These are phyloP conservation scores for Eucalyptus leucophloia DNA, from an alignment of 345 rosid genomes.

Conservation along the genomic window DNA sequence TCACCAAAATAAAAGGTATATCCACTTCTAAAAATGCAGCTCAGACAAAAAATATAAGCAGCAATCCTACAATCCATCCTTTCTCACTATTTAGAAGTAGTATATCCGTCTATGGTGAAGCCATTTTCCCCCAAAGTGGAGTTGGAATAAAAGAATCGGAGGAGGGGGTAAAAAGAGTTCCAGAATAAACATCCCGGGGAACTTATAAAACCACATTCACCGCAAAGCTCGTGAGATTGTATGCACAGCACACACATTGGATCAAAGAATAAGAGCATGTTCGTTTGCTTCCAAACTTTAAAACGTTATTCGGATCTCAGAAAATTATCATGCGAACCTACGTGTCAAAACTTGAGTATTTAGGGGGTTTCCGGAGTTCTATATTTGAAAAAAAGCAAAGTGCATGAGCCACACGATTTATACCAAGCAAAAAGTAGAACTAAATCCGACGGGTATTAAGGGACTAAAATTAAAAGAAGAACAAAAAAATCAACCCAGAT, in stretches of 20 bases:
- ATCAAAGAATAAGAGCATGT: too few species aligned
- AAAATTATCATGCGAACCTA: accelerated
- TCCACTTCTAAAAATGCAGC: neutral
- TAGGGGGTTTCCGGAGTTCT: too few species aligned
- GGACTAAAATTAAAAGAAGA: neutral
- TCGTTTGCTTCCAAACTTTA: neutral
- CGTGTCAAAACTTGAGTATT: too few species aligned
- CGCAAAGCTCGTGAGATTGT: neutral
- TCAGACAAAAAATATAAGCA: neutral
- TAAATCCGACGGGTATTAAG: too few species aligned
- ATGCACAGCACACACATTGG: neutral
- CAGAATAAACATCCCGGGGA: neutral
- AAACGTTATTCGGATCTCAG: neutral
- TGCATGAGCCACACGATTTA: too few species aligned
- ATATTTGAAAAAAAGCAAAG: too few species aligned
- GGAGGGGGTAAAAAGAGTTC: too few species aligned
- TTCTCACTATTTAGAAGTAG: neutral
- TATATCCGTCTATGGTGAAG: neutral
- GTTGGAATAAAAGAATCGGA: neutral
- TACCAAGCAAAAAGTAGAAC: too few species aligned
- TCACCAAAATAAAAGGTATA: neutral
- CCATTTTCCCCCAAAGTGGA: neutral
- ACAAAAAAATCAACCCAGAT: neutral
- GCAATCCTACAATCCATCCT: neutral
- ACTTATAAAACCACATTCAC: neutral